phyloP scores from a whole-genome alignment of 1,284 basidiomycete genomes.

The Ustilago cynodontis region DNA sequence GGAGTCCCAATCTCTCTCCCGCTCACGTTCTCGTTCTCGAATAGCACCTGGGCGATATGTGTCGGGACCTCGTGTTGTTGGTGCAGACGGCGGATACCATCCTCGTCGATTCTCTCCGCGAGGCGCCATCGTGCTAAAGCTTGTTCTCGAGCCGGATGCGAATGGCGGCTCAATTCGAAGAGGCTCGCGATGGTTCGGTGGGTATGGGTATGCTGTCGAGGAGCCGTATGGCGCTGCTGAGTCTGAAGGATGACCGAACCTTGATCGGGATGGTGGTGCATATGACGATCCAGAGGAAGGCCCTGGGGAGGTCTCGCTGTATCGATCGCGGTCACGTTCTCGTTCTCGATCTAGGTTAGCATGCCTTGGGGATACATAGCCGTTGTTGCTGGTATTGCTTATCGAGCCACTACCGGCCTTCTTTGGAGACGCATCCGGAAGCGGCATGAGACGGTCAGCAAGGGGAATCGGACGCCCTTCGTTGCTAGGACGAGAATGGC shows the following conservation, averaged over 20 bases:
- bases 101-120: constrained; percentile 34
- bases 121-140: constrained; percentile 19
- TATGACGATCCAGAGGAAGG: constrained; percentile 31
- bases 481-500: constrained; percentile 30
- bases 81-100: constrained; percentile 27
- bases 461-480: constrained; percentile 25
- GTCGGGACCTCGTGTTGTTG: constrained; percentile 35
- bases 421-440: constrained; percentile 23
- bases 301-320: constrained; percentile 38
- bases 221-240: constrained; percentile 19
- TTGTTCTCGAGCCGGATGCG: constrained; percentile 18
- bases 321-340: constrained; percentile 41
- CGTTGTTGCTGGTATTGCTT: constrained; percentile 3
- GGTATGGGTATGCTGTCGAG: constrained; percentile 36
- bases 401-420: constrained; percentile 13
- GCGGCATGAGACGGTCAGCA: constrained; percentile 40
- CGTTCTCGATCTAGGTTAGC: constrained; percentile 31
- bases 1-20: constrained; percentile 46
- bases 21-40: constrained; percentile 41
- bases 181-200: constrained; percentile 31
- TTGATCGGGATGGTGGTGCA: constrained; percentile 26
- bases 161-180: constrained; percentile 26
- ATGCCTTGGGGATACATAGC: constrained; percentile 34
- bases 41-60: constrained; percentile 43
- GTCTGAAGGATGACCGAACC: constrained; percentile 35